phyloP scores from a whole-genome alignment of 805 yeast genomes.

The Candida quercuum region DNA sequence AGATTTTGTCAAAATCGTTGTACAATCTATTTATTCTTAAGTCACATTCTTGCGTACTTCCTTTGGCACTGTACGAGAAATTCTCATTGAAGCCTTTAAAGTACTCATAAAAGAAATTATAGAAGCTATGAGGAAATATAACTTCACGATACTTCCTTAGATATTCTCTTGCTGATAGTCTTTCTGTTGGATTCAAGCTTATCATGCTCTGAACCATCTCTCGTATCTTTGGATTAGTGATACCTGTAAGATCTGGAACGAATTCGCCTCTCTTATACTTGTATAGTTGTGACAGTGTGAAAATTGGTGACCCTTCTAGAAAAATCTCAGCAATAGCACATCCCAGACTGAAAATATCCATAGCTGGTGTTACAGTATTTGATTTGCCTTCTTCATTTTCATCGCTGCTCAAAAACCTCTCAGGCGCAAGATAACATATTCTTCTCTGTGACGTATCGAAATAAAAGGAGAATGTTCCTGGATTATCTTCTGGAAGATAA shows the following conservation, averaged over 20 bases:
- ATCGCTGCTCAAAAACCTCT: conserved; percentile 50
- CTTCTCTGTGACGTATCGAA: conserved; percentile 88
- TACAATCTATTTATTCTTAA: conserved; percentile 56
- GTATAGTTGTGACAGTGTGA: conserved; percentile 82
- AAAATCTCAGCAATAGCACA: conserved; percentile 90
- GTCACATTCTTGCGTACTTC: conserved; percentile 40
- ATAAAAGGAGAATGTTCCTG: conserved; percentile 85
- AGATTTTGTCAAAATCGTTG: conserved; percentile 48
- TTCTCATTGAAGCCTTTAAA: conserved; percentile 36
- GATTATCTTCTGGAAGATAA: conserved; percentile 85
- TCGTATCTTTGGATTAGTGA: conserved; percentile 45
- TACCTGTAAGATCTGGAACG: conserved; percentile 54
- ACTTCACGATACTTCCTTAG: conserved; percentile 43
- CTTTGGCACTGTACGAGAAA: conserved; percentile 15
- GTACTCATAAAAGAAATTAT: conserved; percentile 65
- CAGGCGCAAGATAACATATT: conserved; percentile 91
- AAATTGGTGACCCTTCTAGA: conserved; percentile 80
- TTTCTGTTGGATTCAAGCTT: conserved; percentile 49
- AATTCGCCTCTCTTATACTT: conserved; percentile 70
- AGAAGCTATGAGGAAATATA: conserved; percentile 65
- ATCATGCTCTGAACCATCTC: conserved; percentile 61
- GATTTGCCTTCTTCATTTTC: conserved; percentile 10
- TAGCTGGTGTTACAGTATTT: conserved; percentile 42
- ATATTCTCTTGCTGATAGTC: conserved; percentile 52
- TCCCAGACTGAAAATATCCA: conserved; percentile 82